These are phyloP conservation scores for Botryotinia calthae DNA, from an alignment of 2,329 filamentous ascomycete species.

Conservation along the genomic window DNA sequence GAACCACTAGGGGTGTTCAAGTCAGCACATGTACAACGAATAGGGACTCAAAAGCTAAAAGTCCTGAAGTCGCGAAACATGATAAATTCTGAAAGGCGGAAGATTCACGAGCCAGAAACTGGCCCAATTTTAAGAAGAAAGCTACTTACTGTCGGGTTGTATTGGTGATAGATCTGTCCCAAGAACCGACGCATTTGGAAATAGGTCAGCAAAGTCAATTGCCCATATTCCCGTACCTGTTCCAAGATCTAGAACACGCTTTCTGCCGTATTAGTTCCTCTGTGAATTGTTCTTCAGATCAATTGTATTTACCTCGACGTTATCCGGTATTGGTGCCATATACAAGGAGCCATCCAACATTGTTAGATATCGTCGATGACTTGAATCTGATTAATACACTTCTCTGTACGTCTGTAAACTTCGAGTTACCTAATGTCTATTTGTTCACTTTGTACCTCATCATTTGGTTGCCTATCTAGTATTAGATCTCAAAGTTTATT, in stretches of 20 bases:
- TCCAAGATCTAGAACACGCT: slow-evolving; percentile 31
- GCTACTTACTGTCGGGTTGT: slow-evolving; percentile 38
- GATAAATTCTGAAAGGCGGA: neutral
- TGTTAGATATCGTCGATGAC: slow-evolving; percentile 36
- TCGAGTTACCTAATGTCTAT: slow-evolving; percentile 31
- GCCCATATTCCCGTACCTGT: slow-evolving; percentile 48
- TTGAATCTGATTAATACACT: slow-evolving; percentile 23
- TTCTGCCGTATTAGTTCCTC: neutral
- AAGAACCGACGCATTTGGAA: slow-evolving; percentile 36
- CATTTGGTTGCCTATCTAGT: slow-evolving; percentile 34
- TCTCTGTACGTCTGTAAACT: neutral
- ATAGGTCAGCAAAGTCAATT: slow-evolving; percentile 40
- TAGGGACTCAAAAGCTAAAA: neutral
- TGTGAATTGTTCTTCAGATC: neutral
- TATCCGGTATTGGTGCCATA: slow-evolving; percentile 36
- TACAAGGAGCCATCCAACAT: slow-evolving; percentile 31
- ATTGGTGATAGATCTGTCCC: slow-evolving; percentile 40
- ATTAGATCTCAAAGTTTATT: neutral
- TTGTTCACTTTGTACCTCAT: slow-evolving; percentile 36
- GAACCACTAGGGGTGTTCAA: slow-evolving; percentile 42
- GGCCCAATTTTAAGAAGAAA: neutral
- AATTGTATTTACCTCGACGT: slow-evolving; percentile 26
- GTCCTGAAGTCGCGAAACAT: neutral
- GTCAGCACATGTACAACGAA: neutral
- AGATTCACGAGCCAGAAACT: neutral